These are phyloP conservation scores for Thelephora ganbajun DNA, from an alignment of 768 basidiomycete genomes.

Conservation along the genomic window DNA sequence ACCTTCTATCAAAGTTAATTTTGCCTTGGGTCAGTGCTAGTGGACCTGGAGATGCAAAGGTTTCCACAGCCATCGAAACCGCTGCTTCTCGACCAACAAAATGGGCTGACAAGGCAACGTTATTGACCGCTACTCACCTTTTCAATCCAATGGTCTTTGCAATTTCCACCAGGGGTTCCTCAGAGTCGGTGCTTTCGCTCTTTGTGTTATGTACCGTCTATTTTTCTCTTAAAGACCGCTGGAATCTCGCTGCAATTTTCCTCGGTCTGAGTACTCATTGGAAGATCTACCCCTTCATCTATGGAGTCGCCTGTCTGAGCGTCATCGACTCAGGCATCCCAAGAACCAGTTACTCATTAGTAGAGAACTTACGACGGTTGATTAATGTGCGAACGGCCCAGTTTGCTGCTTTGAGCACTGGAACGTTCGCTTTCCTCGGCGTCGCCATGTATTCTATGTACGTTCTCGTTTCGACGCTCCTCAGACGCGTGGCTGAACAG, in stretches of 20 bases:
- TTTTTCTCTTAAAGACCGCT: constrained; percentile 39
- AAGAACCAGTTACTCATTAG: constrained; percentile 7
- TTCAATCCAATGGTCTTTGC: constrained; percentile 91
- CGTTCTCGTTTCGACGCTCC: constrained; percentile 15
- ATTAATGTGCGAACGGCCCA: constrained; percentile 38
- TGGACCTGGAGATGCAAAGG: not conserved
- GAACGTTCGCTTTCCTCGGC: constrained; percentile 53
- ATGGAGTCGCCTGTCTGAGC: constrained; percentile 66
- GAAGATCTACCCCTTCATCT: constrained; percentile 95
- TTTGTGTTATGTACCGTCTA: constrained; percentile 64
- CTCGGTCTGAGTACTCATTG: constrained; percentile 83
- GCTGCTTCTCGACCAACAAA: not conserved
- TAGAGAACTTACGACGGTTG: constrained; percentile 24
- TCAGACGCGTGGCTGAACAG: not conserved
- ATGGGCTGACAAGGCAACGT: constrained; percentile 26
- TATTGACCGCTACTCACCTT: constrained; percentile 63
- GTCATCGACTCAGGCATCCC: constrained; percentile 23
- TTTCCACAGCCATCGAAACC: not conserved
- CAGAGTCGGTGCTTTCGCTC: constrained; percentile 75
- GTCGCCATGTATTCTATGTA: constrained; percentile 61
- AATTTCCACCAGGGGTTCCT: constrained; percentile 94
- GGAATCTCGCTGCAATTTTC: constrained; percentile 54
- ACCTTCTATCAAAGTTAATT: constrained; percentile 37
- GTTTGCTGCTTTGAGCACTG: constrained; percentile 58
- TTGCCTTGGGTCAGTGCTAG: constrained; percentile 19